These are phyloP conservation scores for Prunella vulgaris DNA, from an alignment of 257 asterid species.

Conservation along the genomic window DNA sequence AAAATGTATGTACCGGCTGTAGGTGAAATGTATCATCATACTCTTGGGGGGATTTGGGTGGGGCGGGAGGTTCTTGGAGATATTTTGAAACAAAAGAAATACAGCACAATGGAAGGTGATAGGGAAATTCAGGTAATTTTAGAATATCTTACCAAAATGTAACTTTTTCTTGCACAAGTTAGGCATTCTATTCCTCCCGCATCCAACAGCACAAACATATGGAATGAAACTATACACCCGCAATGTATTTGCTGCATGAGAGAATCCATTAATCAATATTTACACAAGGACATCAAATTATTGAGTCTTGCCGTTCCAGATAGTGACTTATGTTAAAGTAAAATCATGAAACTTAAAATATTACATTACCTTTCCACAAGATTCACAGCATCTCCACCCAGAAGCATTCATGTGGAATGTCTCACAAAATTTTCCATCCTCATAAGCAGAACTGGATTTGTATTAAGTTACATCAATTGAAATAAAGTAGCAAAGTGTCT, in stretches of 20 bases:
- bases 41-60: not conserved
- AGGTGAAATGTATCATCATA: not conserved
- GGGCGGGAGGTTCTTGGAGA: no score
- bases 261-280: conserved; percentile 21
- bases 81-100: not conserved
- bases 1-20: conserved; percentile 5
- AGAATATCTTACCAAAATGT: conserved; percentile 62
- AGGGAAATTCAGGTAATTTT: not conserved
- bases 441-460: conserved; percentile 64
- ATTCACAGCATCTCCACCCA: conserved; percentile 99
- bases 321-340: conserved; percentile 4
- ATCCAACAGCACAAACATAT: conserved; percentile 94
- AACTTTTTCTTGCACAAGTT: conserved; percentile 86
- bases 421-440: conserved; percentile 91
- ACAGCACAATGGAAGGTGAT: not conserved
- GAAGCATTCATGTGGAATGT: conserved; percentile 79
- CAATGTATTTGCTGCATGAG: conserved; percentile 95
- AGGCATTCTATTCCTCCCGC: conserved; percentile 99
- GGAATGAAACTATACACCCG: conserved; percentile 98
- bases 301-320: conserved; percentile 11
- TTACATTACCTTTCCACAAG: conserved; percentile 89
- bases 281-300: conserved; percentile 3
- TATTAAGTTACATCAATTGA: conserved; percentile 23
- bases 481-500: not conserved
- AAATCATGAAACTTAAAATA: conserved; percentile 1